Evolutionary conservation across 768 basidiomycete genomes (phyloP), one percentile per base, ranked within the genome.

Genomic region (Tephrocybe sp.): DNA sequence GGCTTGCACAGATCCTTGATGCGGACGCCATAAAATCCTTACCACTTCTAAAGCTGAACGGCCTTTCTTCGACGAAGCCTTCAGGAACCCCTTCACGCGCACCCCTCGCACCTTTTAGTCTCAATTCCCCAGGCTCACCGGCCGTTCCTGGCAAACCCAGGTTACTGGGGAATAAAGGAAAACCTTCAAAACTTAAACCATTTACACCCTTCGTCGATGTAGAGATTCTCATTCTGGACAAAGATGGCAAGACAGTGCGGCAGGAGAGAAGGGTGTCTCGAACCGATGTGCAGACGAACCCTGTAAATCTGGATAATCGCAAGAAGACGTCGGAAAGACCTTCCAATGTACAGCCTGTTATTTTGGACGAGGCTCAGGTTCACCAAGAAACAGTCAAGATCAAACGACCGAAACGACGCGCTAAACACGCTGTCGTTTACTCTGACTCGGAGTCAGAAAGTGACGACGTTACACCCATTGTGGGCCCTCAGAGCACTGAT

Each of bases 141-240:
- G 69, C 72, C 13, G 44, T 68, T 19, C 52, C 53, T 40, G 55
- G 47, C 26, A 66, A 54, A 36, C 67, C 60, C 43, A 66, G 60
- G 30, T 31, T 47, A 25, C 27, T 61, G 30, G 51, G 56, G 36
- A 50, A 59, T 3, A 69, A 65, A 47, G 44, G 52, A 30, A 64
- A 59, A 1, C 64, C 66, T n/a, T 54, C 60, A 9, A 74, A 60
- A 69, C 65, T 61, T 41, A 66, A 67, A 52, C 68, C 74, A 6
- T 68, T 69, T 32, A 70, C 76, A 1, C 78, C 81, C 1, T 64
- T 79, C 16, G 74, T 89, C 11, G 74, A 82, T 32, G 70, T 89
- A 42, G 85, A 90, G 38, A 89, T 91, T 43, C 69, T 83, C 30
- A 70, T 87, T 28, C 47, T 89, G 19, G 87, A 91, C 61, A 74